These are phyloP conservation scores for Teratosphaeria epicoccoides DNA, from an alignment of 2,329 filamentous ascomycete genomes.

Conservation along the genomic window DNA sequence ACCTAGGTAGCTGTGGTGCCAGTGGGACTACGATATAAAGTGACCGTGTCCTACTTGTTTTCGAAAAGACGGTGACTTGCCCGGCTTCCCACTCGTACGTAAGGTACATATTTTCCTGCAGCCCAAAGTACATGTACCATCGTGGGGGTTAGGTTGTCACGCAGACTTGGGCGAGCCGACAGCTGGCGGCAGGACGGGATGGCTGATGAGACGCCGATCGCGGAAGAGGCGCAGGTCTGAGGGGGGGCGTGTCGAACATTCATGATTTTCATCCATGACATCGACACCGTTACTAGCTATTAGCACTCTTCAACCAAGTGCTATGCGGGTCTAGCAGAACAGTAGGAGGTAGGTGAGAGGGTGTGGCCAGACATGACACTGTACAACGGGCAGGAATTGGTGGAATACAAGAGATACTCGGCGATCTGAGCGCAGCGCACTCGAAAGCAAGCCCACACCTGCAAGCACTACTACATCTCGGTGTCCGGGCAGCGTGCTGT, in stretches of 20 bases:
- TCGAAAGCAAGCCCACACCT: background rate
- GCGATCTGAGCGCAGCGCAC: constrained; percentile 11
- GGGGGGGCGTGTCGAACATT: background rate
- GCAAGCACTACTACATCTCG: background rate
- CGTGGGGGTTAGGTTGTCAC: background rate
- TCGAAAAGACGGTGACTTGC: too few species aligned
- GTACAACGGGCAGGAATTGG: constrained; percentile 26
- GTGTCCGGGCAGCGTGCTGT: background rate
- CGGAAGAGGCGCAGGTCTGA: background rate
- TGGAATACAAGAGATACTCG: constrained; percentile 22
- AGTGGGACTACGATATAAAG: background rate
- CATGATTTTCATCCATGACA: background rate
- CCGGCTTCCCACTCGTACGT: too few species aligned
- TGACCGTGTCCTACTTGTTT: too few species aligned
- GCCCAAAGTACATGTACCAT: background rate
- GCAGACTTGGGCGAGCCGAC: too few species aligned
- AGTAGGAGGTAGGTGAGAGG: background rate
- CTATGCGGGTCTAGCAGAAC: background rate
- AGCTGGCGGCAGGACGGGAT: too few species aligned
- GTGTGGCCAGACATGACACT: constrained; percentile 19
- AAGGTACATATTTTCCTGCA: too few species aligned
- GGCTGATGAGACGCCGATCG: background rate
- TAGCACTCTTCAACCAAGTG: background rate
- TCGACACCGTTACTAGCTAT: background rate
- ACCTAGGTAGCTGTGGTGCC: background rate